Conservation (phyloP, 306 rosid genomes). For the Acacia acuminata region DNA sequence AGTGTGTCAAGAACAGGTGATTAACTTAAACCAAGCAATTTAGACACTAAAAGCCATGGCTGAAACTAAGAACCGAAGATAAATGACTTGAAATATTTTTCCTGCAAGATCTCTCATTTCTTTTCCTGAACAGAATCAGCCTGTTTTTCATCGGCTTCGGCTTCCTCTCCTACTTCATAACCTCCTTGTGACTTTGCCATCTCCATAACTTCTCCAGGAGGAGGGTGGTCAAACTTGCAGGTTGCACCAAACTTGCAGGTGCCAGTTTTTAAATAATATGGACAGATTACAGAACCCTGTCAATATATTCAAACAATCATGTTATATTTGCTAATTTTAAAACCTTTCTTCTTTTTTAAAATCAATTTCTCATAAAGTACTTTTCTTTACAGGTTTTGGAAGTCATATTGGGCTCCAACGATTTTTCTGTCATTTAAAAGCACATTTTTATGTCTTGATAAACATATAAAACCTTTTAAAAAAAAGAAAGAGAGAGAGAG, state of each 20-base stretch:
- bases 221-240: slow-evolving; percentile 97
- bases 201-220: slow-evolving; percentile 94
- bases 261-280: slow-evolving; percentile 90
- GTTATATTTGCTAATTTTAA: not conserved
- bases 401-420: not conserved
- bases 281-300: slow-evolving; percentile 83
- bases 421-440: not conserved
- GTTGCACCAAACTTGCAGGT: slow-evolving; percentile 87
- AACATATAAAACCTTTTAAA: not conserved
- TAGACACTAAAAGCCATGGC: not conserved
- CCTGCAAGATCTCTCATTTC: slow-evolving; percentile 24
- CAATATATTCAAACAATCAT: slow-evolving; percentile 21
- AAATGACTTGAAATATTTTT: not conserved
- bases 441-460: not conserved
- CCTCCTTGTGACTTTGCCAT: slow-evolving; percentile 58
- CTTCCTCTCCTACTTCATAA: slow-evolving; percentile 45
- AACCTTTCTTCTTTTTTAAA: not conserved
- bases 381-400: not conserved
- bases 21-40: slow-evolving; percentile 20
- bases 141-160: slow-evolving; percentile 26
- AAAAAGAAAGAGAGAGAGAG: too few species aligned
- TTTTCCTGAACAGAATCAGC: slow-evolving; percentile 28
- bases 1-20: slow-evolving; percentile 20
- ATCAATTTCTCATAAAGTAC: not conserved
- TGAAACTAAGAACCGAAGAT: not conserved